Conservation (phyloP, 768 basidiomycete genomes). For the Sporobolomyces pararoseus region DNA sequence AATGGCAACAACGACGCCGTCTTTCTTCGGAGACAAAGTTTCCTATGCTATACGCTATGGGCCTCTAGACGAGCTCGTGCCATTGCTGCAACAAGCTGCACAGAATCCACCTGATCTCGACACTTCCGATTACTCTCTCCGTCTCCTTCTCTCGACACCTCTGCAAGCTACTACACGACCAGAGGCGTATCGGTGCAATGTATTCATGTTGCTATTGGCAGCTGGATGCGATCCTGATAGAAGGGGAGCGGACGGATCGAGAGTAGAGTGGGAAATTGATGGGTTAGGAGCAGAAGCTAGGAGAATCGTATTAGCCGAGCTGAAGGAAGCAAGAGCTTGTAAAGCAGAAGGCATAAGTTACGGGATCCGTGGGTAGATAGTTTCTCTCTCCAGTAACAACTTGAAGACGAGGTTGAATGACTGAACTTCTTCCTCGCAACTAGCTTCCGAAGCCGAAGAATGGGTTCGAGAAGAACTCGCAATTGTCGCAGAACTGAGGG, state of each 20-base stretch:
- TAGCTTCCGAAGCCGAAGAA: too few relatives aligned
- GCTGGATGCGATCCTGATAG: slow-evolving; percentile 3
- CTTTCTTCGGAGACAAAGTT: not conserved
- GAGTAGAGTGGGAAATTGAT: not conserved
- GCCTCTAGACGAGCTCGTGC: not conserved
- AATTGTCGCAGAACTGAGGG: too few relatives aligned
- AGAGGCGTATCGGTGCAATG: not conserved
- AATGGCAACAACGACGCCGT: not conserved
- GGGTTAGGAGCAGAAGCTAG: not conserved
- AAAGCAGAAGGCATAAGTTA: not conserved
- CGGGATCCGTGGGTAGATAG: not conserved
- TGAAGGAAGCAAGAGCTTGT: not conserved
- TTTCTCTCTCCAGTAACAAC: not conserved
- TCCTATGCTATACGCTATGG: not conserved
- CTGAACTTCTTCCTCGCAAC: too few relatives aligned
- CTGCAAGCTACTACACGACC: not conserved
- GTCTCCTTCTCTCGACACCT: not conserved
- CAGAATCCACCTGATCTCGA: not conserved
- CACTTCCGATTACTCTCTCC: not conserved
- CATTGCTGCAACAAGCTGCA: not conserved
- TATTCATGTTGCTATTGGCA: not conserved
- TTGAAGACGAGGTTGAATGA: too few relatives aligned
- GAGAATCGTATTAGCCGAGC: not conserved
- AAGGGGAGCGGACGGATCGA: not conserved
- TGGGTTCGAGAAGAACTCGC: too few relatives aligned